Evolutionary conservation across 805 yeast genomes (phyloP), one percentile per base, ranked within the genome.

Genomic region (Priceomyces melissophilus): DNA sequence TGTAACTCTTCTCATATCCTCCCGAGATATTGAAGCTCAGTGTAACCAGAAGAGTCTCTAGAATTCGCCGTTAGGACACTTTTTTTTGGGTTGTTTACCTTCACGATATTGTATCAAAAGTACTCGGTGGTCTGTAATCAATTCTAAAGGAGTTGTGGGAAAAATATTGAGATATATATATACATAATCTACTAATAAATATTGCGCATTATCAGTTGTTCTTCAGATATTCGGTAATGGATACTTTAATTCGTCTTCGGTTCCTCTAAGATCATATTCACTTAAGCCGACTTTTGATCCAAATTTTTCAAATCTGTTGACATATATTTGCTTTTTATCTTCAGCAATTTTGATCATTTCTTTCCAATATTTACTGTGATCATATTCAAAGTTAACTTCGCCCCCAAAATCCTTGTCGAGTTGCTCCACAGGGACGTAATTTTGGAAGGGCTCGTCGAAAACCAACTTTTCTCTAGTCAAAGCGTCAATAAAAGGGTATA

Each of bases 401-500:
- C 99, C 99, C 28, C 95, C 95, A 55, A 87, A 91, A 27, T 80
- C 82, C 54, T 75, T 72, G 58, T 89, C 97, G 47, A 93, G 74
- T 61, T 89, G 96, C 41, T 79, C 84, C 20, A 63, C 63, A 1
- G 96, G 95, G 10, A 89, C 93, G 54, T 85, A 91, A 28, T 87
- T 70, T 15, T 80, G 75, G 63, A 90, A 87, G 11, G 96, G 96
- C 52, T 89, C 87, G 60, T 87, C 95, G 58, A 82, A 93, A 3
- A 89, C 95, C 48, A 93, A 76, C 67, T 93, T 93, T 63, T 90
- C 96, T 46, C 96, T 76, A 1, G 99, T 93, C 55, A 87, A 67
- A 8, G 99, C 97, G 58, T 93, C 99, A 49, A 93, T 93, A 61
- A 93, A 93, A 4, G 99, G 99, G 54, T 87, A 87, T 48, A 91